phyloP scores from a whole-genome alignment of 345 rosid species.

The Eucalyptus polybractea region DNA sequence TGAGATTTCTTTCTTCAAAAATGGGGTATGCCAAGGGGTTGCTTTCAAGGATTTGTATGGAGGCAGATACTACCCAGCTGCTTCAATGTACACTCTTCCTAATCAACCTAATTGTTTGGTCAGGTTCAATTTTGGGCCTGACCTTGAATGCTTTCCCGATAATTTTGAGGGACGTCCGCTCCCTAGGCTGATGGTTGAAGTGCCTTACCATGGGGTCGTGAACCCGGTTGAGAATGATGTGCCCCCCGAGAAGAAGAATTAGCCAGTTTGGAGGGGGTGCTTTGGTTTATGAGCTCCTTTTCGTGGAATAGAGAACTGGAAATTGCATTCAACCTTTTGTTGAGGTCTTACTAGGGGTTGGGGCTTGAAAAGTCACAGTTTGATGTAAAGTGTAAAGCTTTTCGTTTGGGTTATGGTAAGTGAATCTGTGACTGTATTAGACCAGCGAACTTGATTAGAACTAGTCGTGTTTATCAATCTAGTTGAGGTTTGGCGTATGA shows the following conservation, averaged over 20 bases:
- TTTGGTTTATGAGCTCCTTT: not conserved
- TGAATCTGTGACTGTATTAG: not conserved
- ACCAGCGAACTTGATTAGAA: not conserved
- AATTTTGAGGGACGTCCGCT: constrained; percentile 59
- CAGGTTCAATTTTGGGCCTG: constrained; percentile 90
- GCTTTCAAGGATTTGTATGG: constrained; percentile 81
- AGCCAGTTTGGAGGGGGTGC: constrained; percentile 2
- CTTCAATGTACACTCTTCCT: constrained; percentile 97
- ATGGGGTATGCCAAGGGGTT: constrained; percentile 83
- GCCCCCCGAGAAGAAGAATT: constrained; percentile 22
- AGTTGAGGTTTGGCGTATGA: not conserved
- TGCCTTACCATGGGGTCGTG: constrained; percentile 47
- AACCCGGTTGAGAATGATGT: constrained; percentile 11
- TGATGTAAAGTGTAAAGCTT: not conserved
- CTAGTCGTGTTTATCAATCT: not conserved
- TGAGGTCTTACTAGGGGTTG: not conserved
- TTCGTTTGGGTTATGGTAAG: not conserved
- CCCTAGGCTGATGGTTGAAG: constrained; percentile 75
- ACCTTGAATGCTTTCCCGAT: constrained; percentile 55
- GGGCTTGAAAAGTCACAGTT: not conserved
- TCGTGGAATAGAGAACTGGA: not conserved
- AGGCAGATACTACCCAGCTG: constrained; percentile 93
- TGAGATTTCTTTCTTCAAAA: constrained; percentile 89
- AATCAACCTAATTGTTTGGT: constrained; percentile 81
- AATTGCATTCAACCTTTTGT: not conserved